Evolutionary conservation across 1,284 basidiomycete species (phyloP).

Genomic region (Apiotrichum montevideense): DNA sequence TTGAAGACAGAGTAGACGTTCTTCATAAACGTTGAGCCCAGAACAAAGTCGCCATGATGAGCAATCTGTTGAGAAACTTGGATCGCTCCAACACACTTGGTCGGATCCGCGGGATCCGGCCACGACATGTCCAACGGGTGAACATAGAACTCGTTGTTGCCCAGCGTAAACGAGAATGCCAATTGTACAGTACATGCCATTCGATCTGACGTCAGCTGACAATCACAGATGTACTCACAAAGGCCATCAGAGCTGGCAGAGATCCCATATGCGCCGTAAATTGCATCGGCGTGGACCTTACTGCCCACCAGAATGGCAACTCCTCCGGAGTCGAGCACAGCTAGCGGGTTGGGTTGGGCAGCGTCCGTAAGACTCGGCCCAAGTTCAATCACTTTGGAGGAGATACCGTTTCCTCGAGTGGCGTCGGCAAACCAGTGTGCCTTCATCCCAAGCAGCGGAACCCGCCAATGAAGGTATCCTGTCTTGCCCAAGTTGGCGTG

Average conservation of each 20-base stretch:
- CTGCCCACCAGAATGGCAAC: conserved; percentile 38
- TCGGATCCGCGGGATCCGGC: conserved; percentile 31
- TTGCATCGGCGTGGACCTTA: conserved; percentile 29
- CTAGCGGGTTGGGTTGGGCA: conserved; percentile 28
- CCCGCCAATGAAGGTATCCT: conserved; percentile 40
- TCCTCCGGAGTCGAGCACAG: conserved; percentile 45
- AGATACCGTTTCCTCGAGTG: conserved; percentile 22
- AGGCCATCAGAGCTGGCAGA: conserved; percentile 30
- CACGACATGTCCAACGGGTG: conserved; percentile 46
- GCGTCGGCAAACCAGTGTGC: conserved; percentile 26
- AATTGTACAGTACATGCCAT: conserved; percentile 41
- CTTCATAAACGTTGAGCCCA: conserved; percentile 44
- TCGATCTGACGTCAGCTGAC: conserved; percentile 27
- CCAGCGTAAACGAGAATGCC: conserved; percentile 39
- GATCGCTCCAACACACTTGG: conserved; percentile 38
- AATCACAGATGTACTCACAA: conserved; percentile 23
- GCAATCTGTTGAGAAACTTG: conserved; percentile 34
- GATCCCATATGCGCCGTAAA: conserved; percentile 38
- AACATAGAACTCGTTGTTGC: conserved; percentile 29
- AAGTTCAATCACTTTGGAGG: conserved; percentile 20
- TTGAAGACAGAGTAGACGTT: conserved; percentile 46
- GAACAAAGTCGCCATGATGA: conserved; percentile 39
- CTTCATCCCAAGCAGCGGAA: conserved; percentile 27
- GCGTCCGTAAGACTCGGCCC: conserved; percentile 27
- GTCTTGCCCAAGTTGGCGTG: conserved; percentile 36